A percentile compares a stretch with the other conserved stretches of the same genome.
phyloP scores from a whole-genome alignment of 2,329 filamentous ascomycete genomes.

The Alternaria alternata region DNA sequence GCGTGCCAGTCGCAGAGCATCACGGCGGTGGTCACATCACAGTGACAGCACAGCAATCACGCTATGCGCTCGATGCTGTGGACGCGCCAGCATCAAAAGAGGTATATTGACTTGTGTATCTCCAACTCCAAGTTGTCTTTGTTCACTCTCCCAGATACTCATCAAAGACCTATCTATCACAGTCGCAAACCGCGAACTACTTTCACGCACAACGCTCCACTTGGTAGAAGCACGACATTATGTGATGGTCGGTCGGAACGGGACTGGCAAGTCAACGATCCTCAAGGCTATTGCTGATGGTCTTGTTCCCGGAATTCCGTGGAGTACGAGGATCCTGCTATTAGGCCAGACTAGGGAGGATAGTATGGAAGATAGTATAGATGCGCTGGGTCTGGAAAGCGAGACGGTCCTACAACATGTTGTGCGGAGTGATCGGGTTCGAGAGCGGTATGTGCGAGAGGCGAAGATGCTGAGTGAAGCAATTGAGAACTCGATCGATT shows the following conservation, averaged over 20 bases:
- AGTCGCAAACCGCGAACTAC: conserved; percentile 69
- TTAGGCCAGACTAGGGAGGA: conserved; percentile 45
- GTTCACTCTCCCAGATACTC: conserved; percentile 44
- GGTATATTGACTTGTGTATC: conserved; percentile 18
- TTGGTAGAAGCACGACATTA: conserved; percentile 78
- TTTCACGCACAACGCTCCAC: conserved; percentile 73
- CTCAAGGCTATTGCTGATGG: conserved; percentile 79
- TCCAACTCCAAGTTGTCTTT: neutral
- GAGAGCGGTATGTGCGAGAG: conserved; percentile 67
- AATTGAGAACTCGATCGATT: conserved; percentile 64
- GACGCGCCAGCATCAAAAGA: conserved; percentile 51
- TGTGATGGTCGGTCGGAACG: conserved; percentile 81
- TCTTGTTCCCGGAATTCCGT: conserved; percentile 71
- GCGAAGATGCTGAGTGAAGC: conserved; percentile 68
- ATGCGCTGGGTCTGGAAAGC: conserved; percentile 28
- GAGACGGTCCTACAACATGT: conserved; percentile 72
- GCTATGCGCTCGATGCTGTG: conserved; percentile 49
- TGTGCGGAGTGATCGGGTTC: conserved; percentile 59
- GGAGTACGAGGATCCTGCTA: conserved; percentile 46
- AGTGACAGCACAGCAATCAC: conserved; percentile 51
- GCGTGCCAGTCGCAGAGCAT: conserved; percentile 23
- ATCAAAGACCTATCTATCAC: conserved; percentile 76
- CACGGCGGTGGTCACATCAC: conserved; percentile 38
- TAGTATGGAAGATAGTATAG: conserved; percentile 44
- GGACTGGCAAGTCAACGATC: conserved; percentile 82